A percentile compares a stretch with the other conserved stretches of the same genome.
These are phyloP conservation scores for Dichotomopilus funicola DNA, from an alignment of 2,329 filamentous ascomycete genomes.

Conservation along the genomic window DNA sequence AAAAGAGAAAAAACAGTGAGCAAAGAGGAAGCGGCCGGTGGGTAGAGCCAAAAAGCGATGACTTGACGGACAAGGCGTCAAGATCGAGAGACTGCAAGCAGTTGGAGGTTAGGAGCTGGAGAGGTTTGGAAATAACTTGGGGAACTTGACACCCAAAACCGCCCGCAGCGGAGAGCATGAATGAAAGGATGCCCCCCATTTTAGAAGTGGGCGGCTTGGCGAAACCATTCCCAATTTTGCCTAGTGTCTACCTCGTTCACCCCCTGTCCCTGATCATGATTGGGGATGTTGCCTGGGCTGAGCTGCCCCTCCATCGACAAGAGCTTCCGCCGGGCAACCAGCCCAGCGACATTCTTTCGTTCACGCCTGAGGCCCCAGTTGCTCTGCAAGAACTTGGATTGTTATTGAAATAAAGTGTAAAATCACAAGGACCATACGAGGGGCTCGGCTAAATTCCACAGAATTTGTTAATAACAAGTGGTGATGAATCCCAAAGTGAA, in stretches of 20 bases:
- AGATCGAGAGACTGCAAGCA: constrained; percentile 3
- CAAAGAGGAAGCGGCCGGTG: not conserved
- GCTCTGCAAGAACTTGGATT: not conserved
- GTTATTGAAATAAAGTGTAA: too few species aligned
- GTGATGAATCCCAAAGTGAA: too few species aligned
- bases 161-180: too few species aligned
- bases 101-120: not conserved
- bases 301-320: constrained; percentile 12
- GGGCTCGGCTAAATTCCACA: too few species aligned
- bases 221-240: constrained; percentile 3
- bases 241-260: constrained; percentile 9
- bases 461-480: too few species aligned
- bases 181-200: too few species aligned
- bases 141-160: too few species aligned
- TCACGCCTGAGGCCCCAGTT: too few species aligned
- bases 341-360: too few species aligned
- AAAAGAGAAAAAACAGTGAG: not conserved
- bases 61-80: not conserved
- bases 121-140: not conserved
- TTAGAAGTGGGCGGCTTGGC: not conserved
- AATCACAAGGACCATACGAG: too few species aligned
- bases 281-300: not conserved
- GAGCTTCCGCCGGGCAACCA: too few species aligned
- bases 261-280: constrained; percentile 8
- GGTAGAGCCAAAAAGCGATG: not conserved